Conservation (phyloP, 331 rosid species). For the Telfairia occidentalis region DNA sequence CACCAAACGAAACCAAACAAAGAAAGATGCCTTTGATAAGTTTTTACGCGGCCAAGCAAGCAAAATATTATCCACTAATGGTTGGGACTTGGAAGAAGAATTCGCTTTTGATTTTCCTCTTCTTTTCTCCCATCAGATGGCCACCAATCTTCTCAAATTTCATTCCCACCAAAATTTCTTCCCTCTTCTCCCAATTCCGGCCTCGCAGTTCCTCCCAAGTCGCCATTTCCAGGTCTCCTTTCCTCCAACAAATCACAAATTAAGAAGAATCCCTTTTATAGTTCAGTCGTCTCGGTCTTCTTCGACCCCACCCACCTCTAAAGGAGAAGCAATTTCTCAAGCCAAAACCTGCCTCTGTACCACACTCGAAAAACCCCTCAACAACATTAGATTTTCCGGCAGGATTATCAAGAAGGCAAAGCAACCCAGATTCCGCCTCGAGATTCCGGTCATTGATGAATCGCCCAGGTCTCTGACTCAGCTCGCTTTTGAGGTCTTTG, state of each 20-base stretch:
- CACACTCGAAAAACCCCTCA: conserved; percentile 68
- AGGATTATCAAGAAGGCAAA: conserved; percentile 46
- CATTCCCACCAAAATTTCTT: conserved; percentile 22
- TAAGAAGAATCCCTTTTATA: conserved; percentile 8
- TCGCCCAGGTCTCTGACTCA: conserved; percentile 49
- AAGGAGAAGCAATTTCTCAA: conserved; percentile 61
- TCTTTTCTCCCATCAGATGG: conserved; percentile 30
- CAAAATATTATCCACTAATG: not conserved
- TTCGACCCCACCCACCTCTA: conserved; percentile 67
- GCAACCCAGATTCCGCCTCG: conserved; percentile 67
- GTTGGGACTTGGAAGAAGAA: not conserved
- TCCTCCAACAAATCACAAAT: conserved; percentile 5
- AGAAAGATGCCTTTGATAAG: not conserved
- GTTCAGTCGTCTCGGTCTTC: conserved; percentile 39
- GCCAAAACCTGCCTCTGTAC: conserved; percentile 68
- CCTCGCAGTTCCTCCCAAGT: conserved; percentile 11
- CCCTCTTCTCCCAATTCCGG: conserved; percentile 17
- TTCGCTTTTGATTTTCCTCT: not conserved
- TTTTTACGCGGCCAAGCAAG: not conserved
- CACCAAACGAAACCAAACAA: not conserved
- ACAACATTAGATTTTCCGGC: conserved; percentile 52
- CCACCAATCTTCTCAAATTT: conserved; percentile 31
- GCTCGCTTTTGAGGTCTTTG: conserved; percentile 57
- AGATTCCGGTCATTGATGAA: conserved; percentile 68
- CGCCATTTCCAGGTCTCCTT: conserved; percentile 12